phyloP scores from a whole-genome alignment of 2,329 filamentous ascomycete genomes.

The Microascus cirrosus region DNA sequence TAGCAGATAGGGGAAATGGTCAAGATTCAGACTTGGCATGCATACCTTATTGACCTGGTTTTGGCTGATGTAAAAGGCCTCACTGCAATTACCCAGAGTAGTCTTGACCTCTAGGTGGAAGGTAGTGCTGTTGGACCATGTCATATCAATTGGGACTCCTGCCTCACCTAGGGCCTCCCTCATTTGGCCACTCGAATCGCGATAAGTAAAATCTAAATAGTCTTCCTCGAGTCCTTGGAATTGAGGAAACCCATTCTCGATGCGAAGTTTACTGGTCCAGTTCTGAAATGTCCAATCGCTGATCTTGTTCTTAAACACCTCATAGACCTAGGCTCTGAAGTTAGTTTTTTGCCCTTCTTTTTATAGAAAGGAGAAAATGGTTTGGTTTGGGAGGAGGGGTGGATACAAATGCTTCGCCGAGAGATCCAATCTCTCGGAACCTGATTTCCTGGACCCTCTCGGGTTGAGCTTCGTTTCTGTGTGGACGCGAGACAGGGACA shows the following conservation, averaged over 20 bases:
- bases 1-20: neutral
- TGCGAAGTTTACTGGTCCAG: constrained; percentile 8
- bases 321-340: constrained; percentile 1
- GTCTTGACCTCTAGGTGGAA: constrained; percentile 7
- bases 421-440: too few species aligned
- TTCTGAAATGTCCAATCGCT: constrained; percentile 4
- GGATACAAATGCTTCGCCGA: too few species aligned
- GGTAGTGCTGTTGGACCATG: constrained; percentile 5
- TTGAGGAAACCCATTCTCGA: neutral
- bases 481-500: too few species aligned
- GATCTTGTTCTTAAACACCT: constrained; percentile 3
- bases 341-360: neutral
- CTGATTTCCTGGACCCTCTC: too few species aligned
- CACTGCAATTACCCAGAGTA: neutral
- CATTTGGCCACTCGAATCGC: neutral
- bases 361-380: too few species aligned
- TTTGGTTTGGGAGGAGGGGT: too few species aligned
- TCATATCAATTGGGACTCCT: neutral
- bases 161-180: neutral
- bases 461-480: too few species aligned
- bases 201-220: constrained; percentile 7
- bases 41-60: neutral
- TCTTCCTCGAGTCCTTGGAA: constrained; percentile 2
- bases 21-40: constrained; percentile 6
- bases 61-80: constrained; percentile 4